Conservation (phyloP, 768 basidiomycete genomes). For the Lentinula detonsa region DNA sequence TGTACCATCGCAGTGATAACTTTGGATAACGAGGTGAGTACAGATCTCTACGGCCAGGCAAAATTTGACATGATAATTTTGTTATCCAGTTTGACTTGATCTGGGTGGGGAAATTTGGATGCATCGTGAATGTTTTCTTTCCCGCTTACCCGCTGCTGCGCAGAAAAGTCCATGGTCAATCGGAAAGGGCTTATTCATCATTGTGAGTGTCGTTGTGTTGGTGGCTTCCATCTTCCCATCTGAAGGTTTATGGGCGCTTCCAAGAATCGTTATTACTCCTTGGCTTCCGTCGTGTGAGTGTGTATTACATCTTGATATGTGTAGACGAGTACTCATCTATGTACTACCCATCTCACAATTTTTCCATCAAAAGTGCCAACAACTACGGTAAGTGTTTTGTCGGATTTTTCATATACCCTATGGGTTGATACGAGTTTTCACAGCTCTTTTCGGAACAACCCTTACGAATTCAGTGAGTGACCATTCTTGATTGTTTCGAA, state of each 20-base stretch:
- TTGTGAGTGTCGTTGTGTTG: slow-evolving; percentile 27
- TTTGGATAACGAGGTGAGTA: slow-evolving; percentile 43
- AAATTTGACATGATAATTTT: background rate
- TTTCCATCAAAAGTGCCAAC: slow-evolving; percentile 34
- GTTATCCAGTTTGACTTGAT: slow-evolving; percentile 40
- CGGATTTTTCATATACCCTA: background rate
- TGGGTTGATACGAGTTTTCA: background rate
- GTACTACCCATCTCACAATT: background rate
- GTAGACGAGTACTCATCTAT: background rate
- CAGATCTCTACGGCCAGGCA: background rate
- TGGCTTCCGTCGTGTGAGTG: slow-evolving; percentile 47
- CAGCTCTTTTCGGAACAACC: slow-evolving; percentile 36
- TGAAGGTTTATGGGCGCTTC: background rate
- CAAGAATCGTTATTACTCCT: slow-evolving; percentile 55
- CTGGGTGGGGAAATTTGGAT: slow-evolving; percentile 32
- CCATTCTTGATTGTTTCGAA: background rate
- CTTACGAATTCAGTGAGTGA: slow-evolving; percentile 32
- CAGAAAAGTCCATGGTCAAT: slow-evolving; percentile 51
- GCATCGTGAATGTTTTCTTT: background rate
- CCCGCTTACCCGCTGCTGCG: background rate
- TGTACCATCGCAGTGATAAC: slow-evolving; percentile 34
- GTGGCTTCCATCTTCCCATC: background rate
- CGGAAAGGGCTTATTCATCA: slow-evolving; percentile 48
- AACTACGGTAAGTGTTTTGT: slow-evolving; percentile 37
- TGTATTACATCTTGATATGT: background rate